Percentiles rank a stretch among this genome's conserved stretches.
These are phyloP conservation scores for Trichoderma gamsii DNA, from an alignment of 495 filamentous ascomycete species.

Conservation along the genomic window DNA sequence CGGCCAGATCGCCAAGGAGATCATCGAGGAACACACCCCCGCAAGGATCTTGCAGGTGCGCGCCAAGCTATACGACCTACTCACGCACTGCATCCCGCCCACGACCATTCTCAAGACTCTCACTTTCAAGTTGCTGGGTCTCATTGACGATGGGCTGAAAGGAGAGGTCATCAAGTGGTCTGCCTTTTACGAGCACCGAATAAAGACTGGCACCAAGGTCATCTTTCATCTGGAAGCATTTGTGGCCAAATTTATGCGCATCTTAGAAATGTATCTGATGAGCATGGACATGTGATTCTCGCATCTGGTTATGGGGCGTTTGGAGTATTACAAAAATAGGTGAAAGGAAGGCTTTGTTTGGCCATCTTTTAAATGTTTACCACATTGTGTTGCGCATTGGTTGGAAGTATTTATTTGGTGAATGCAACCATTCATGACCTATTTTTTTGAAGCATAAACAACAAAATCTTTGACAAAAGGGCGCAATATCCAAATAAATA, in stretches of 20 bases:
- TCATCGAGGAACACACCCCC: conserved; percentile 84
- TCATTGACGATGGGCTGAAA: conserved; percentile 83
- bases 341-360: background rate
- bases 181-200: conserved; percentile 93
- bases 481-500: too few species aligned
- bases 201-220: conserved; percentile 84
- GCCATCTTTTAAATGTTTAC: background rate
- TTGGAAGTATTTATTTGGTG: background rate
- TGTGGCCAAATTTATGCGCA: conserved; percentile 95
- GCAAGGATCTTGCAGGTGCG: conserved; percentile 79
- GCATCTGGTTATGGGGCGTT: background rate
- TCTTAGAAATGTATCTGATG: conserved; percentile 89
- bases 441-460: too few species aligned
- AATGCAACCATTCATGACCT: background rate
- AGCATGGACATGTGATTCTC: conserved; percentile 66
- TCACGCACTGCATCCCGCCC: conserved; percentile 93
- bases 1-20: conserved; percentile 77
- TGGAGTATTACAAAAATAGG: background rate
- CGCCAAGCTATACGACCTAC: conserved; percentile 86
- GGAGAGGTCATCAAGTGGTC: conserved; percentile 91
- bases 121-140: conserved; percentile 82
- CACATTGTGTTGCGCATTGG: background rate
- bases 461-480: too few species aligned
- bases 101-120: conserved; percentile 89
- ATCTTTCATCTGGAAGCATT: conserved; percentile 98